Percentiles rank a stretch among this genome's conserved stretches.
phyloP scores from a whole-genome alignment of 306 rosid genomes.

The Urtica urens region DNA sequence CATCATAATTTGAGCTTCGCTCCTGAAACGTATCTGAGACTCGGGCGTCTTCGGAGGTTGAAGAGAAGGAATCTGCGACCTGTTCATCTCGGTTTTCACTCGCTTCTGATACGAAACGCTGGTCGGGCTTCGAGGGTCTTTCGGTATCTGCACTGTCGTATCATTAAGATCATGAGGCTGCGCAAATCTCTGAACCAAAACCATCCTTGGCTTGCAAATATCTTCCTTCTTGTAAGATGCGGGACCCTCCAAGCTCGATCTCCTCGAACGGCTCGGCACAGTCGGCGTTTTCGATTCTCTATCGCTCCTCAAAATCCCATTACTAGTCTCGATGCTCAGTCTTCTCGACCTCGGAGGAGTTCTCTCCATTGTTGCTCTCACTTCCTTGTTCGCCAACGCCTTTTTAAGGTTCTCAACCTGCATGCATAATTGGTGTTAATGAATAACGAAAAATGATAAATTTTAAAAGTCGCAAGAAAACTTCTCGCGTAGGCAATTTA shows the following conservation, averaged over 20 bases:
- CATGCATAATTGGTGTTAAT: conserved; percentile 6
- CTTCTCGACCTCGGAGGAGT: conserved; percentile 52
- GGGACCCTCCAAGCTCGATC: conserved; percentile 76
- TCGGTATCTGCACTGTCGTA: conserved; percentile 15
- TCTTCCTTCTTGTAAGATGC: conserved; percentile 50
- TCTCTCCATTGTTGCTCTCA: conserved; percentile 28
- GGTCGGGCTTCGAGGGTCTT: conserved; percentile 54
- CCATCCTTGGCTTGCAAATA: conserved; percentile 26
- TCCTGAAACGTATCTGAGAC: conserved; percentile 20
- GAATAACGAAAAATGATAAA: too few relatives aligned
- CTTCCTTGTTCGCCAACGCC: conserved; percentile 60
- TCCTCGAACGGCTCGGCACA: conserved; percentile 38
- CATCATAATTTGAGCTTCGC: conserved; percentile 22
- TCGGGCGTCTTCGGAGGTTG: conserved; percentile 59
- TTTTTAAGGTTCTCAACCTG: conserved; percentile 71
- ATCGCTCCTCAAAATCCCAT: conserved; percentile 29
- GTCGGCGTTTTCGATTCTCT: conserved; percentile 37
- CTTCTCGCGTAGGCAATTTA: too few relatives aligned
- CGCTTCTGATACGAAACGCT: conserved; percentile 31
- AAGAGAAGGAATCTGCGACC: conserved; percentile 33
- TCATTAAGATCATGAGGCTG: conserved; percentile 30
- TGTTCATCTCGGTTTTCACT: conserved; percentile 27
- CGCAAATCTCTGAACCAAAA: conserved; percentile 18
- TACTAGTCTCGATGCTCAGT: conserved; percentile 73
- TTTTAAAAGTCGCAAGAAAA: too few relatives aligned